A percentile compares a stretch with the other conserved stretches of the same genome.
Conservation (phyloP, 805 yeast species). For the Hanseniaspora vineae region DNA sequence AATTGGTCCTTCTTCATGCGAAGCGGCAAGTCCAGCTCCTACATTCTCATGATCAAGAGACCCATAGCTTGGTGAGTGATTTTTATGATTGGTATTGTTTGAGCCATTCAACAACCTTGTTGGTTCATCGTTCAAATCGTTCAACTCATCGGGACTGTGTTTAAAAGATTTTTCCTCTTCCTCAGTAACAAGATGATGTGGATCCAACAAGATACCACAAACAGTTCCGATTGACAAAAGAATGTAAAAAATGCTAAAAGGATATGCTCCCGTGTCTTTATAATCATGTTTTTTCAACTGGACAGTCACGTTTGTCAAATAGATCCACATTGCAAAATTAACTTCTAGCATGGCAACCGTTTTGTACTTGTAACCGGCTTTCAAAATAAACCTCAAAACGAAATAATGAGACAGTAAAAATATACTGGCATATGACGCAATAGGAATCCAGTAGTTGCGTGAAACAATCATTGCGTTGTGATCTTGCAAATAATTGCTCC, state of each 20-base stretch:
- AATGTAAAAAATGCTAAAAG: conserved; percentile 32
- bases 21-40: too few relatives aligned
- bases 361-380: conserved; percentile 28
- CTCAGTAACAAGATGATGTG: conserved; percentile 11
- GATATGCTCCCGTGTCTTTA: conserved; percentile 34
- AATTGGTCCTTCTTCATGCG: conserved; percentile 6
- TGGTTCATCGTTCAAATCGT: too few relatives aligned
- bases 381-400: conserved; percentile 26
- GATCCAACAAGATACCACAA: conserved; percentile 34
- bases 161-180: background rate
- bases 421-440: conserved; percentile 34
- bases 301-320: conserved; percentile 37
- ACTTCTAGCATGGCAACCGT: conserved; percentile 42
- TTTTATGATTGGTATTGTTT: too few relatives aligned
- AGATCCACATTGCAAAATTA: conserved; percentile 44
- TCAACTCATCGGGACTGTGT: too few relatives aligned
- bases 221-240: conserved; percentile 35
- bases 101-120: too few relatives aligned
- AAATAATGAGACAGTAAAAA: conserved; percentile 44
- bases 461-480: conserved; percentile 40
- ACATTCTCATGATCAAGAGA: conserved; percentile 11
- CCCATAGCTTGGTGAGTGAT: conserved; percentile 5
- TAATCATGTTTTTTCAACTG: conserved; percentile 35
- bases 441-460: conserved; percentile 35
- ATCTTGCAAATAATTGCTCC: conserved; percentile 27